Percentiles rank a stretch among this genome's conserved stretches.
Evolutionary conservation across 2,329 filamentous ascomycete genomes (phyloP).

Genomic region (Zymoseptoria ardabiliae): DNA sequence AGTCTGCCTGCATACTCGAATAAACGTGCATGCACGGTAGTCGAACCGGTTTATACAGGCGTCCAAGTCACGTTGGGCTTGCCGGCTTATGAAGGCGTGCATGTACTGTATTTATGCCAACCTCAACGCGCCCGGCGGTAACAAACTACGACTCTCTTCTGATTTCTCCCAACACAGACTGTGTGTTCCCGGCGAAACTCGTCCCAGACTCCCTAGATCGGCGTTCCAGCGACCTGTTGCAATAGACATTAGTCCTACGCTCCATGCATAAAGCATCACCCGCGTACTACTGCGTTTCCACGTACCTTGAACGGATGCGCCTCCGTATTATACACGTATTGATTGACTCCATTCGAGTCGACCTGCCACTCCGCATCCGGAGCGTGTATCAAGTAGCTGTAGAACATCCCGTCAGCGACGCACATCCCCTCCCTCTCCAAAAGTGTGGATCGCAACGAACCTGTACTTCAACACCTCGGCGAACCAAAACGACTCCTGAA

Average conservation of each 20-base stretch:
- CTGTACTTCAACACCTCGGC: constrained; percentile 78
- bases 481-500: constrained; percentile 83
- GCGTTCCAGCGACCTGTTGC: constrained; percentile 1
- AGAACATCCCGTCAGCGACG: constrained; percentile 29
- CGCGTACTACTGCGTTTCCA: background rate
- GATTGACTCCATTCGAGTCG: constrained; percentile 41
- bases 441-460: background rate
- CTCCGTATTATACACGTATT: constrained; percentile 59
- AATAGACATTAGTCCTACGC: background rate
- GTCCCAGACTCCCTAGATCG: constrained; percentile 1
- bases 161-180: too few relatives aligned
- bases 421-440: background rate
- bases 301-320: constrained; percentile 52
- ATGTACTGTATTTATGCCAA: too few relatives aligned
- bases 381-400: constrained; percentile 62
- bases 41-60: too few relatives aligned
- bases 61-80: too few relatives aligned
- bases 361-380: constrained; percentile 46
- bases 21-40: too few relatives aligned
- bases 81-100: too few relatives aligned
- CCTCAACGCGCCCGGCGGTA: too few relatives aligned
- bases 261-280: background rate
- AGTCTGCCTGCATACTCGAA: too few relatives aligned
- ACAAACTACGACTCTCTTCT: too few relatives aligned
- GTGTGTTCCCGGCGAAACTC: too few relatives aligned